Evolutionary conservation across 2,329 filamentous ascomycete genomes (phyloP), one percentile per base, ranked within the genome.

Genomic region (Colletotrichum incanum): DNA sequence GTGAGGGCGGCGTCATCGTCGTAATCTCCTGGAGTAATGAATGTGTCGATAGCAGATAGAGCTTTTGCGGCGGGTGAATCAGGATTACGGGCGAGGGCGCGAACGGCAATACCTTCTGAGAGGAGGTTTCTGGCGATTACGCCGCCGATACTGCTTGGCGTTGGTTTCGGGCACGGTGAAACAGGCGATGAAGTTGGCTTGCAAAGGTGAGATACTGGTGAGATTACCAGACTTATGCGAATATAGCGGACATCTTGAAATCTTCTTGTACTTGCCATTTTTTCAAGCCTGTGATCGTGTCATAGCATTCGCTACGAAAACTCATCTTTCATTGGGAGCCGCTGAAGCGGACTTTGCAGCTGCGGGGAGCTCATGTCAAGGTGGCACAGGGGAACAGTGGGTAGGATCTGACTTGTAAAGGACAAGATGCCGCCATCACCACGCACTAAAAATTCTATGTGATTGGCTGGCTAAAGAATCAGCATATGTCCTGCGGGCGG

Each of bases 91-190:
- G 34, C 34, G 11, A 37, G 34, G 34, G 34, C 34, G 34, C 34
- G 34, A 11, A 37, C 34, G 34, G 34, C 7, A 11, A 37, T 37
- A 8, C 34, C 34, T 37, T 37, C 34, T 37, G 34, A 37, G 34
- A 37, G 34, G 8, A 37, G 34, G 34, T 8, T 37, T 37, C 77
- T 76, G 63, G 80, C 77, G 34, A 85, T 70, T 12, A 81, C 78
- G 5, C 78, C 78, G 58, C 84, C 84, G 16, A 16, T 49, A 26
- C 39, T 11, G 28, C 7, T 37, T 26, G 4, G 23, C n/a, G 37
- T n/a, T 56, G 12, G 16, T 4, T 39, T 7, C 11, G 31, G n/a
- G 20, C 28, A 20, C 11, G 34, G 34, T 39, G 18, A 14, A 34
- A 14, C 18, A 5, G 6, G 28, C 3, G 8, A 11, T 55, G 18